These are phyloP conservation scores for Coffea humblotiana DNA, from an alignment of 305 asterid genomes.

Conservation along the genomic window DNA sequence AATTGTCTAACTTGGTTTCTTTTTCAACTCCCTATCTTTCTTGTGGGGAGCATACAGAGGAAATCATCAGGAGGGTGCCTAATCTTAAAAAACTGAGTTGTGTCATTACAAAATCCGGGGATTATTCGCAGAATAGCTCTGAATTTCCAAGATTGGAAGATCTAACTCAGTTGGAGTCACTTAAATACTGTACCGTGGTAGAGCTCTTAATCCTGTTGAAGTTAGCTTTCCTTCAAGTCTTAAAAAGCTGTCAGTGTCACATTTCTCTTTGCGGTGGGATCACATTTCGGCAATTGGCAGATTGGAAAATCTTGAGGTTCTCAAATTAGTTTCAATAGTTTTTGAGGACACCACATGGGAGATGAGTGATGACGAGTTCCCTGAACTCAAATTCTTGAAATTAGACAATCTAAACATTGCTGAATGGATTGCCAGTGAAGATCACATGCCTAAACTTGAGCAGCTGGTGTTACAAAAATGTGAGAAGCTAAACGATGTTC, in stretches of 20 bases:
- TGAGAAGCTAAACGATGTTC: not conserved
- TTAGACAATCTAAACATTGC: not conserved
- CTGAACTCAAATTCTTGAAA: constrained; percentile 1
- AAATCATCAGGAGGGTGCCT: not conserved
- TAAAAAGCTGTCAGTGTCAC: not conserved
- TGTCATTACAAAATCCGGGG: no score
- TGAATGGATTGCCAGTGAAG: not conserved
- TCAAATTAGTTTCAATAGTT: not conserved
- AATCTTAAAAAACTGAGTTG: no score
- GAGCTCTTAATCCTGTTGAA: not conserved
- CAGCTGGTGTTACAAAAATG: not conserved
- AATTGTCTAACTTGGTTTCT: constrained; percentile 4
- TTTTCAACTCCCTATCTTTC: constrained; percentile 9
- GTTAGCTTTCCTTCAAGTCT: not conserved
- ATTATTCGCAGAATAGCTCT: no score
- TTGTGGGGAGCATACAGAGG: not conserved
- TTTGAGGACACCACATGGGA: constrained; percentile 9
- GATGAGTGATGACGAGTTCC: constrained; percentile 1
- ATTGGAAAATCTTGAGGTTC: constrained; percentile 15
- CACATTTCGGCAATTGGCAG: not conserved
- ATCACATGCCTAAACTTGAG: constrained; percentile 7
- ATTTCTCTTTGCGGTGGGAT: not conserved
- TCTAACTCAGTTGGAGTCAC: constrained; percentile 16
- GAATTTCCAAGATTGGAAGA: not conserved
- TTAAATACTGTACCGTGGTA: not conserved